Conservation (phyloP, 345 rosid genomes). For the Microthlaspi erraticum region DNA sequence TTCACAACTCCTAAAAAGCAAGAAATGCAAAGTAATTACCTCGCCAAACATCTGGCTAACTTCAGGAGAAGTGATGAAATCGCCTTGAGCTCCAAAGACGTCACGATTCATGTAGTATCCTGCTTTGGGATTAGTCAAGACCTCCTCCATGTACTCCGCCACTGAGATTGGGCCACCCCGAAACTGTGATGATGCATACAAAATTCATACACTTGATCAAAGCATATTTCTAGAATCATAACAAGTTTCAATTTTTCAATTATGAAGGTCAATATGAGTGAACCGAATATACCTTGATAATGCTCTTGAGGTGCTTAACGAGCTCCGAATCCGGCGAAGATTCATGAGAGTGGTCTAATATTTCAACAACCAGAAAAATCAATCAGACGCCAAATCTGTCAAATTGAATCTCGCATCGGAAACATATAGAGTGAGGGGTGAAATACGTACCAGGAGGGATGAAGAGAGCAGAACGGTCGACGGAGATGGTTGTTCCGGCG, state of each 20-base stretch:
- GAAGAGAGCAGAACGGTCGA: constrained; percentile 76
- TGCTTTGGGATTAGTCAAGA: constrained; percentile 84
- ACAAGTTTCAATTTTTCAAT: not conserved
- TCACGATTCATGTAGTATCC: constrained; percentile 91
- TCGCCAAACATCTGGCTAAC: constrained; percentile 97
- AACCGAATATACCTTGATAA: constrained; percentile 68
- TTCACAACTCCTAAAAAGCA: not conserved
- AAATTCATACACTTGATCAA: constrained; percentile 28
- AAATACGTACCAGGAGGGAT: constrained; percentile 53
- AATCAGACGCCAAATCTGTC: not conserved
- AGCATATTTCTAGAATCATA: not conserved
- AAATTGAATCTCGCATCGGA: constrained; percentile 4
- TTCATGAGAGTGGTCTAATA: constrained; percentile 71
- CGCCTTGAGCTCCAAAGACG: constrained; percentile 93
- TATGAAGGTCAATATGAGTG: not conserved
- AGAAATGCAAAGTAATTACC: constrained; percentile 48
- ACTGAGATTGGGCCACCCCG: constrained; percentile 93
- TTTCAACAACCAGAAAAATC: not conserved
- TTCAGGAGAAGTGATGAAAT: constrained; percentile 97
- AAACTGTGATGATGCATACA: constrained; percentile 54
- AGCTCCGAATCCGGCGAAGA: constrained; percentile 69
- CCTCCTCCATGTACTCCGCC: constrained; percentile 97
- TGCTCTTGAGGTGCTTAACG: constrained; percentile 85
- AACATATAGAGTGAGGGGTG: not conserved
- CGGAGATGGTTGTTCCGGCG: constrained; percentile 58